phyloP scores from a whole-genome alignment of 2,329 filamentous ascomycete species.

The Microsporum ferrugineum region DNA sequence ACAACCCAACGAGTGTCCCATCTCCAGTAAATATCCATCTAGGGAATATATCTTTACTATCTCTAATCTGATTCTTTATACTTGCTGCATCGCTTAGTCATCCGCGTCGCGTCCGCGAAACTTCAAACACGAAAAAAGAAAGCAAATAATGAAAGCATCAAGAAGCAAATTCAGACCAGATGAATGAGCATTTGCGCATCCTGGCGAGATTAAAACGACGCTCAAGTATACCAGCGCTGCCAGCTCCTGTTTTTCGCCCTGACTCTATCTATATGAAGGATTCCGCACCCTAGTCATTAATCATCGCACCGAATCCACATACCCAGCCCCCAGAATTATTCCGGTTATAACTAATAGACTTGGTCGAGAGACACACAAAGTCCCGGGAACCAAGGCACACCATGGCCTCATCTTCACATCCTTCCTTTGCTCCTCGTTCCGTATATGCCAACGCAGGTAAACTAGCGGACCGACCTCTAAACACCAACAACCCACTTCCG shows the following conservation, averaged over 20 bases:
- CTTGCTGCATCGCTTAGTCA: background rate
- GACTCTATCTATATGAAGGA: background rate
- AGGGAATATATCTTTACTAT: background rate
- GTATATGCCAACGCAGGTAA: slow-evolving; percentile 42
- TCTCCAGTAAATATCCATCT: too few relatives aligned
- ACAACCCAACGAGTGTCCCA: too few relatives aligned
- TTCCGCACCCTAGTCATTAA: background rate
- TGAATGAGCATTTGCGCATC: background rate
- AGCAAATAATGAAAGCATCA: background rate
- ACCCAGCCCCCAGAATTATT: slow-evolving; percentile 4
- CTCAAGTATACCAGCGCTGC: background rate
- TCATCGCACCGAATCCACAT: background rate
- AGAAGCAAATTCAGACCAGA: background rate
- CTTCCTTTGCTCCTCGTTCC: slow-evolving; percentile 45
- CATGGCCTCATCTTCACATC: slow-evolving; percentile 40
- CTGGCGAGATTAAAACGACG: background rate
- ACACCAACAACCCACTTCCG: slow-evolving; percentile 24
- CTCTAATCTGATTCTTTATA: too few relatives aligned
- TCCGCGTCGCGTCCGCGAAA: background rate
- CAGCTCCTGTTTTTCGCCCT: background rate
- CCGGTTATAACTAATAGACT: background rate
- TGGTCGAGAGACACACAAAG: background rate
- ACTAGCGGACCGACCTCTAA: slow-evolving; percentile 39
- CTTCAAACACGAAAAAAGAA: background rate
- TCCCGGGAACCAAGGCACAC: slow-evolving; percentile 14